phyloP scores from a whole-genome alignment of 495 filamentous ascomycete species.

The Astrothelium subdiscretum region DNA sequence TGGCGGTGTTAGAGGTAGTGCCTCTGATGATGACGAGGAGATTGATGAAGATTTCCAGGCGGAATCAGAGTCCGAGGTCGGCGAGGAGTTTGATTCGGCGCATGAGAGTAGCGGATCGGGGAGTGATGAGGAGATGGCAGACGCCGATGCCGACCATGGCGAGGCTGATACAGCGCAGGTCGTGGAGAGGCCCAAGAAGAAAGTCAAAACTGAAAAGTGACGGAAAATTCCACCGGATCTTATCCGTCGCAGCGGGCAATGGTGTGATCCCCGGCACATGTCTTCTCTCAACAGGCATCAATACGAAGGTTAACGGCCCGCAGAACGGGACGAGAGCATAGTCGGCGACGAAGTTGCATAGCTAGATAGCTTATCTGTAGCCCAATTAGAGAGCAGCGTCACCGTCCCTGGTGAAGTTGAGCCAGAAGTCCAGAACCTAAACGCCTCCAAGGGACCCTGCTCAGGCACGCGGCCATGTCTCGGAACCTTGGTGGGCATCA shows the following conservation, averaged over 20 bases:
- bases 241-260: background rate
- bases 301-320: background rate
- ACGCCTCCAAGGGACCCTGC: background rate
- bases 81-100: constrained; percentile 86
- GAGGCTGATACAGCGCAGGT: constrained; percentile 43
- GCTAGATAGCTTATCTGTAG: background rate
- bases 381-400: background rate
- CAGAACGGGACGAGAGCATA: background rate
- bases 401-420: background rate
- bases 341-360: background rate
- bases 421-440: no score
- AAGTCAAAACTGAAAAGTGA: constrained; percentile 42
- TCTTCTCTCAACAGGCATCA: background rate
- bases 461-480: background rate
- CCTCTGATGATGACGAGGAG: constrained; percentile 90
- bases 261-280: background rate
- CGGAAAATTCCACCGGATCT: background rate
- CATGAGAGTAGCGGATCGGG: constrained; percentile 75
- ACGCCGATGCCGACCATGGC: constrained; percentile 40
- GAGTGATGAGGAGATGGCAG: constrained; percentile 55
- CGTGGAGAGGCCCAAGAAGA: constrained; percentile 57
- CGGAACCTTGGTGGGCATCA: constrained; percentile 1
- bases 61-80: constrained; percentile 84
- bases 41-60: constrained; percentile 93
- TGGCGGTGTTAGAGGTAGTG: constrained; percentile 67